Evolutionary conservation across 2,329 filamentous ascomycete species (phyloP).

Genomic region (Beauveria caledonica): DNA sequence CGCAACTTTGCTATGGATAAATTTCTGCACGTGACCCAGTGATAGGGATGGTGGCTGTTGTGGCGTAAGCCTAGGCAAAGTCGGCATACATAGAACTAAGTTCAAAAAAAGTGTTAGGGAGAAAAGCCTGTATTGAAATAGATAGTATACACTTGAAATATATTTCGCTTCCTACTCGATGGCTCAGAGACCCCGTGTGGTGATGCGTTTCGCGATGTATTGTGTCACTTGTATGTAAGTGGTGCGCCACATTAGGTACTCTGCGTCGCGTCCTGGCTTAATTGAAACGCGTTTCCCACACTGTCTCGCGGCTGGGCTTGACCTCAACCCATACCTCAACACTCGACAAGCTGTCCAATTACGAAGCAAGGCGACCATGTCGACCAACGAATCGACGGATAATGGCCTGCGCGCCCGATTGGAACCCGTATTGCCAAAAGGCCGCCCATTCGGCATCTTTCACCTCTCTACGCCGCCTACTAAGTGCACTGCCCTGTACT

Average conservation of each 20-base stretch:
- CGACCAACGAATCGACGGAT: not conserved
- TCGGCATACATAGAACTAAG: no score
- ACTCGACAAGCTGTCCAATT: not conserved
- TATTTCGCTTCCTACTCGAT: no score
- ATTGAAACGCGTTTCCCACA: constrained; percentile 10
- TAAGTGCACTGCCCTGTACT: constrained; percentile 66
- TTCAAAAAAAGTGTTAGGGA: no score
- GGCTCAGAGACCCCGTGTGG: no score
- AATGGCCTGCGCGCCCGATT: constrained; percentile 21
- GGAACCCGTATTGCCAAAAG: constrained; percentile 44
- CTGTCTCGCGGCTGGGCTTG: not conserved
- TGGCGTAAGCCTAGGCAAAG: not conserved
- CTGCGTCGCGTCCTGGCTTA: constrained; percentile 2
- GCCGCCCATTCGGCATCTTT: constrained; percentile 58
- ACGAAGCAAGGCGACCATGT: not conserved
- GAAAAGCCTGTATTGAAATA: no score
- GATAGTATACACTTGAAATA: no score
- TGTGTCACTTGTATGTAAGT: not conserved
- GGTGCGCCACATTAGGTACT: not conserved
- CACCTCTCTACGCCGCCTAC: constrained; percentile 83
- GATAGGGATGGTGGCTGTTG: not conserved
- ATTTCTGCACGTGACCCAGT: constrained; percentile 9
- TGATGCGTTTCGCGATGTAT: not conserved
- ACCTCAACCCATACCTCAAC: not conserved
- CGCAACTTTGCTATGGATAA: not conserved